Base-by-base conservation (phyloP, 805 yeast species). In the Saitoella complicata region DNA sequence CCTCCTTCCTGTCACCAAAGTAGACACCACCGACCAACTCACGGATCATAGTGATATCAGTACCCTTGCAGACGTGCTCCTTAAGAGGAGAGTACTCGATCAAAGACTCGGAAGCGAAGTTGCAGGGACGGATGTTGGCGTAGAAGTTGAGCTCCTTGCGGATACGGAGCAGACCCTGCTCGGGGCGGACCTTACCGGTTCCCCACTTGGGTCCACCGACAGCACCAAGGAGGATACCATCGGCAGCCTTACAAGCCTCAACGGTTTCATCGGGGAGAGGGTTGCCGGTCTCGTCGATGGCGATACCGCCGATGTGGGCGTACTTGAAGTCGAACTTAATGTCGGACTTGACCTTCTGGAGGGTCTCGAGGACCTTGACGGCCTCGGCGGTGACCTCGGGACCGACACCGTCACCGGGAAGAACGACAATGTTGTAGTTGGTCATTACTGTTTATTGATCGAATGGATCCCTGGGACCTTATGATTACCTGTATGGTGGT, bases 181-280 rank as follows among this genome's bases (percentile, higher is more conserved):
- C 98, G 43, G 98, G 98, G 68, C 98, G 78, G 40, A 88, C 97
- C 8, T 72, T 59, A 42, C 96, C 96, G 21, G 33, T 30, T 35
- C 97, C 97, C 98, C 98, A 91, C 67, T 91, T 91, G 49, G 98
- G 98, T 33, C 98, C 98, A 51, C 98, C 98, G 33, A 91, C 98
- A 6, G 98, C 95, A 53, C 98, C 98, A 46, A 91, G 71, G 52
- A 91, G 68, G n/a, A 91, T 94, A 30, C 97, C 98, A 60, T 88
- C 93, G 1, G 97, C 80, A 39, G 67, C 66, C 64, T 84, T 86
- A 35, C 96, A 73, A 7, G 94, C 86, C 40, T 67, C 81, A 41
- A 91, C 70, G 3, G 95, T 73, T 46, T 71, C 88, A 48, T 81
- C 94, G 10, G 95, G 81, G 51, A 91, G 70, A 47, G 98, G 96